A percentile compares a stretch with the other conserved stretches of the same genome.
phyloP scores from a whole-genome alignment of 805 yeast genomes.

The Osmozyma mogii region DNA sequence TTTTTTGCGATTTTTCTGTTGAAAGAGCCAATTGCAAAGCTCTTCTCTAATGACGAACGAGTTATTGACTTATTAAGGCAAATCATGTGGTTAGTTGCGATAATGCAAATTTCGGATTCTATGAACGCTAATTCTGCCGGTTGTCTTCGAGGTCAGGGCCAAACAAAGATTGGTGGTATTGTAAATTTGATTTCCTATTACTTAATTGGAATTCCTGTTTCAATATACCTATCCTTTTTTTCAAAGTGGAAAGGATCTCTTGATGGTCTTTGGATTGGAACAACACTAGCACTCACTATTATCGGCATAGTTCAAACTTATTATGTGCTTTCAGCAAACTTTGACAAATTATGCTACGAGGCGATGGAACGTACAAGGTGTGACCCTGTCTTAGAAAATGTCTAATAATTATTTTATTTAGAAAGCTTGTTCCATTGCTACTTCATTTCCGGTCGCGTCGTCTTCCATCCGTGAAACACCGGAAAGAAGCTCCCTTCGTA shows the following conservation, averaged over 20 bases:
- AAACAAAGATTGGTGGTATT: slow-evolving; percentile 55
- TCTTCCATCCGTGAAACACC: slow-evolving; percentile 58
- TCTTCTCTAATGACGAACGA: slow-evolving; percentile 54
- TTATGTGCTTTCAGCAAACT: slow-evolving; percentile 35
- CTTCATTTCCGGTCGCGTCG: slow-evolving; percentile 11
- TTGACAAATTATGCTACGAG: slow-evolving; percentile 28
- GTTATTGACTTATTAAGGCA: slow-evolving; percentile 44
- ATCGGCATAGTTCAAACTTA: slow-evolving; percentile 14
- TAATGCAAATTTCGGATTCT: slow-evolving; percentile 66
- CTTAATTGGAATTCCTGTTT: slow-evolving; percentile 54
- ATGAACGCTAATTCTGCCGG: slow-evolving; percentile 69
- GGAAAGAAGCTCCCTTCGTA: slow-evolving; percentile 85
- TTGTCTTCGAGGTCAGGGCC: slow-evolving; percentile 71
- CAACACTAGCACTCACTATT: slow-evolving; percentile 22
- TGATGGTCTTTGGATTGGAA: slow-evolving; percentile 54
- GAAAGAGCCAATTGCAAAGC: slow-evolving; percentile 24
- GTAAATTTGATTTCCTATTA: slow-evolving; percentile 53
- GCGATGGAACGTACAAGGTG: slow-evolving; percentile 27
- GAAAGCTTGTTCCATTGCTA: slow-evolving; percentile 35
- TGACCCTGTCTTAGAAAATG: background rate
- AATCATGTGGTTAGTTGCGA: slow-evolving; percentile 55
- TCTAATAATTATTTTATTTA: slow-evolving; percentile 3
- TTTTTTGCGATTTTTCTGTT: slow-evolving; percentile 24
- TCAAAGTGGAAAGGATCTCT: slow-evolving; percentile 39
- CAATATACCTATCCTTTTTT: slow-evolving; percentile 46